Conservation (phyloP, 495 filamentous ascomycete species). For the Collariella sp. region DNA sequence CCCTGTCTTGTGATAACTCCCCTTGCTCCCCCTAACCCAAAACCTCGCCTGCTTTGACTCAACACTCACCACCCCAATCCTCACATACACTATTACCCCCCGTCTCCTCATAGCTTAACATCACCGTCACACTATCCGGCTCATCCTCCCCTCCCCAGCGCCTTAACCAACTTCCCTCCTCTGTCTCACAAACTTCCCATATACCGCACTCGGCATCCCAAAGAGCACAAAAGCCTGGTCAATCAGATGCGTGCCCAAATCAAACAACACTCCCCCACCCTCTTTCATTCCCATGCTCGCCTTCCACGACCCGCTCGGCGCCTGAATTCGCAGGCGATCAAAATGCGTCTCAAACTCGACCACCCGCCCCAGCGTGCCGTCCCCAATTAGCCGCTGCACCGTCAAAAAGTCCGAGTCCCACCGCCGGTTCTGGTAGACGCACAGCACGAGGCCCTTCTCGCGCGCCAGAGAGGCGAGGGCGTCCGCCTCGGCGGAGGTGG, state of each 20-base stretch:
- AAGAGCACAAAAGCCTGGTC: constrained; percentile 76
- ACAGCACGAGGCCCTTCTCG: constrained; percentile 52
- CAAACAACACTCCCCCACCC: constrained; percentile 68
- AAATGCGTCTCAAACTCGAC: constrained; percentile 76
- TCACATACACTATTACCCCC: constrained; percentile 54
- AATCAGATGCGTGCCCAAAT: constrained; percentile 76
- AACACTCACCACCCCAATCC: constrained; percentile 60
- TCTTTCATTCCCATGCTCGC: constrained; percentile 47
- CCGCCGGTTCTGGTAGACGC: constrained; percentile 83
- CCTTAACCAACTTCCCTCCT: constrained; percentile 35
- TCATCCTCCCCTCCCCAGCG: constrained; percentile 43
- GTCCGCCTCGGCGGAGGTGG: constrained; percentile 60
- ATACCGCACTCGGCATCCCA: constrained; percentile 62
- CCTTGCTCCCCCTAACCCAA: constrained; percentile 74
- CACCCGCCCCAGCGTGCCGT: constrained; percentile 52
- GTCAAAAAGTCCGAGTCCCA: constrained; percentile 83
- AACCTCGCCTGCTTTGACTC: constrained; percentile 66
- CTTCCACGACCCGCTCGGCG: constrained; percentile 58
- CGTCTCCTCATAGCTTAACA: constrained; percentile 56
- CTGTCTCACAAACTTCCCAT: constrained; percentile 60
- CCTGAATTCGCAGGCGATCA: constrained; percentile 62
- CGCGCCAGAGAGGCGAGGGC: constrained; percentile 58
- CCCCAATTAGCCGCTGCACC: constrained; percentile 51
- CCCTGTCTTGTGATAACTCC: constrained; percentile 71
- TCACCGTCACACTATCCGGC: constrained; percentile 61